phyloP scores from a whole-genome alignment of 2,329 filamentous ascomycete genomes.

The Fusarium paranaense region DNA sequence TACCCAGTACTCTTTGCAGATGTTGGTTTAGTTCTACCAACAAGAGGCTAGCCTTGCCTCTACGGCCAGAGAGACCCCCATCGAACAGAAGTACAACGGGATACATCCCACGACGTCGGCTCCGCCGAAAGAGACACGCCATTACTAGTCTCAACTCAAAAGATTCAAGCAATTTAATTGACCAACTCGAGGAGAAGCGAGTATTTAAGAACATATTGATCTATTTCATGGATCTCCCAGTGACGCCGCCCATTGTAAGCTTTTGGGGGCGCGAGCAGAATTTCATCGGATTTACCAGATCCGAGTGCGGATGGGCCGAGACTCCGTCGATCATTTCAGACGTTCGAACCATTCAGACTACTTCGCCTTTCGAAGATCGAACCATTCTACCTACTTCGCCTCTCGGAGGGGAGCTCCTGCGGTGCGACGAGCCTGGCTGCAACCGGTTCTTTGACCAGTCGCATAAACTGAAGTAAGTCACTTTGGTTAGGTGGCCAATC shows the following conservation, averaged over 20 bases:
- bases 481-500: no score
- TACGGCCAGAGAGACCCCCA: rapidly evolving
- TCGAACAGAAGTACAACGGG: rapidly evolving
- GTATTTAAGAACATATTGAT: not conserved
- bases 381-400: not conserved
- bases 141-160: not conserved
- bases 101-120: not conserved
- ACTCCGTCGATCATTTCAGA: not conserved
- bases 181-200: not conserved
- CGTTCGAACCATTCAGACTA: not conserved
- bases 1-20: not conserved
- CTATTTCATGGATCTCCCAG: not conserved
- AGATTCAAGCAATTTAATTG: not conserved
- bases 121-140: not conserved
- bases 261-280: not conserved
- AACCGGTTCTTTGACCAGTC: not conserved
- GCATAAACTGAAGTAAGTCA: not conserved
- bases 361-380: not conserved
- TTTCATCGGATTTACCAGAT: not conserved
- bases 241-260: not conserved
- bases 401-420: not conserved
- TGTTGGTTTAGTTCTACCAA: not conserved
- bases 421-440: not conserved
- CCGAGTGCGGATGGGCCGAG: not conserved
- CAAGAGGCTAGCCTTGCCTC: not conserved